Base-by-base conservation (phyloP, 202 grass and related monocot species). In the Digitaria exilis region DNA sequence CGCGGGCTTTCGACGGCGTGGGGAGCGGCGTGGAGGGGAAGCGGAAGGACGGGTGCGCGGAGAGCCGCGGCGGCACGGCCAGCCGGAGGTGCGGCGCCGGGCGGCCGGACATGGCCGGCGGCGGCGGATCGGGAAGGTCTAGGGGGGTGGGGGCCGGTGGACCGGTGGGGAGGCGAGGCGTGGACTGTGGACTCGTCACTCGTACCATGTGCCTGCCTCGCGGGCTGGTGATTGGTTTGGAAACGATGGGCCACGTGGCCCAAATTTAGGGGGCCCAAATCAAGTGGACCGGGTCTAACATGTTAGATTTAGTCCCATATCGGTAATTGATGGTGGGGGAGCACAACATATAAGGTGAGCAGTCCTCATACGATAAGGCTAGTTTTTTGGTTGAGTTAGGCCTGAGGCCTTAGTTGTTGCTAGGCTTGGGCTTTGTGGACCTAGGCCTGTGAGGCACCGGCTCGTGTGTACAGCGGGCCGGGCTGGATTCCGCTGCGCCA, bases 11-110 rank as follows among this genome's bases (percentile, higher is more conserved):
- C 9, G 90, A 90, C 31, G 85, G 85, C 66, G 85, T 81, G 42
- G 92, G 74, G 76, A 88, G 85, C 4, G 96, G 90, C 28, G 88
- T 85, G 65, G 90, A 57, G 82, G 90, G 75, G 71, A 80, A 86
- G 65, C 78, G 84, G 60, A 82, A 88, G 62, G 87, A 77, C 0
- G 69, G 83, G 65, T 84, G 79, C 21, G 89, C 67, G 51, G 73
- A 12, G 18, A 85, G 63, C 7, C 84, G 89, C 49, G 75, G 79
- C 46, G 84, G 91, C 26, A 98, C 83, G 17, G 90, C 73, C 35
- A 93, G 74, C 31, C 83, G 87, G 69, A 93, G 92, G 63, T 91
- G 81, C 9, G 87, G 63, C 17, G 72, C 37, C 30, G 81, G 86
- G 44, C 87, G 84, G 69, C 37, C 46, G 15, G 83, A 52, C 86